Base-by-base conservation (phyloP, 805 yeast species). In the Isabelozyma rhagii region DNA sequence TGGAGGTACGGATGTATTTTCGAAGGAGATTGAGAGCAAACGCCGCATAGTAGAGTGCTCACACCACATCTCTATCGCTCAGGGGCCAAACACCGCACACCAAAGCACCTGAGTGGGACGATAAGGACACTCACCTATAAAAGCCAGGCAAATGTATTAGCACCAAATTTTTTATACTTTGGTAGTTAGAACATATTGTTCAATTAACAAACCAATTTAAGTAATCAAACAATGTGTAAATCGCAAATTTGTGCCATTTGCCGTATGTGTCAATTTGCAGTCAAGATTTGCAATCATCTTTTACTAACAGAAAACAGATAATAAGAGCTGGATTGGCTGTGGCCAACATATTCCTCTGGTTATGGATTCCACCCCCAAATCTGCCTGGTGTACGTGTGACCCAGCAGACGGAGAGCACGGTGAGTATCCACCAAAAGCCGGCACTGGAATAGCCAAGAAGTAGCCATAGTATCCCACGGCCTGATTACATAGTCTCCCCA, bases 301-400 rank as follows among this genome's bases (percentile, higher is more conserved):
- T 8, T 41, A 46, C 50, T 46, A 50, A 47, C 47, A 31, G 14
- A 14, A 17, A 34, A 44, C 51, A 61, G 66, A 80, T 53, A 77
- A 77, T 59, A 81, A 81, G 56, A 73, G 84, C 11, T 82, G 87
- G 87, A 75, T 83, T 41, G 86, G 86, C n/a, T 80, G 84, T 55
- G 85, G 85, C 28, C 43, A 64, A n/a, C 85, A 82, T 56, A 67
- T 81, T 41, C 53, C 75, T n/a, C 54, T 62, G 13, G 83, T 82
- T n/a, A 81, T 82, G 86, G 76, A 74, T 47, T 55, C 59, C 49
- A 78, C 83, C 17, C 78, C 77, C 29, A 70, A 67, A 49, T 64
- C 63, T 17, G 68, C 65, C 50, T 78, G 83, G 83, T 82, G 87
- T 60, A 73, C 82, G 38, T 82, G 87, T 63, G 71, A 69, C 49